phyloP scores from a whole-genome alignment of 2,329 filamentous ascomycete species.

The Beauveria scarabaeidicola region DNA sequence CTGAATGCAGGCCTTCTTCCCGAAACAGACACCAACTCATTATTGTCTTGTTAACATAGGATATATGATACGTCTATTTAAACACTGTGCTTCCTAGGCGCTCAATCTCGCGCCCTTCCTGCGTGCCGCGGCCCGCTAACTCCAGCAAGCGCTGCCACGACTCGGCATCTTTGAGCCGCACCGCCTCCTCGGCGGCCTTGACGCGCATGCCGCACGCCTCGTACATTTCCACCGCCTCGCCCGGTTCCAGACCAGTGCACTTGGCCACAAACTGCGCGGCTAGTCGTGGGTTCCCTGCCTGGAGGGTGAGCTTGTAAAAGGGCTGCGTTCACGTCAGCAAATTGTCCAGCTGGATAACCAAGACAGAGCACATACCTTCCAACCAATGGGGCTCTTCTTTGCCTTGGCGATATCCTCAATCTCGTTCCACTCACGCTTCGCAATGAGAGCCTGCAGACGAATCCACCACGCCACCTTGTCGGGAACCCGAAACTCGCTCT shows the following conservation, averaged over 20 bases:
- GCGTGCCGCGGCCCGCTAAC: conserved; percentile 61
- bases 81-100: conserved; percentile 57
- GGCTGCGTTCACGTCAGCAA: conserved; percentile 41
- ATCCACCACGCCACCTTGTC: conserved; percentile 90
- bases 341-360: too few species aligned
- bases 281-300: conserved; percentile 81
- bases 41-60: background rate
- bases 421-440: conserved; percentile 84
- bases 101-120: conserved; percentile 71
- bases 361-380: conserved; percentile 61
- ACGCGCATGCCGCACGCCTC: conserved; percentile 86
- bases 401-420: conserved; percentile 75
- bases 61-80: conserved; percentile 5
- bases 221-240: conserved; percentile 82
- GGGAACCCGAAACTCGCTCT: conserved; percentile 84
- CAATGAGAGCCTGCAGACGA: conserved; percentile 75
- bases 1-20: background rate
- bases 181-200: conserved; percentile 86
- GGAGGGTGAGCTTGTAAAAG: conserved; percentile 82
- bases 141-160: conserved; percentile 65
- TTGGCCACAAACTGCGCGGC: conserved; percentile 82
- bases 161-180: conserved; percentile 69
- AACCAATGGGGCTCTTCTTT: conserved; percentile 87
- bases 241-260: conserved; percentile 61
- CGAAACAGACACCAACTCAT: background rate